These are phyloP conservation scores for Geosmithia putterillii DNA, from an alignment of 2,329 filamentous ascomycete species.

Conservation along the genomic window DNA sequence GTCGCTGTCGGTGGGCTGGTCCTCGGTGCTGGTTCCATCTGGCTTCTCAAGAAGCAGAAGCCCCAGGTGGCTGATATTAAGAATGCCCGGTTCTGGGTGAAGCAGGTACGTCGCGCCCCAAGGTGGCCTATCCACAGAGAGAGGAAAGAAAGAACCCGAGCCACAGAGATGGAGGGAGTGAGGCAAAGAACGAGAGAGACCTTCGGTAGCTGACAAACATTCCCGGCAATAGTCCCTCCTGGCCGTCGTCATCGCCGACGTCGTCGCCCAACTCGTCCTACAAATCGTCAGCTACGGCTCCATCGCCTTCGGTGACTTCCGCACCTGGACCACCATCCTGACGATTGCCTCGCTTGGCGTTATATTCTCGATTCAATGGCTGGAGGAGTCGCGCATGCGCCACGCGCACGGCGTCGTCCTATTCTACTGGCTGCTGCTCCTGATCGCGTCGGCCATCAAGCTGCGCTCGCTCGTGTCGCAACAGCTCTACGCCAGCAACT, in stretches of 20 bases:
- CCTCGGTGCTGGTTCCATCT: constrained; percentile 64
- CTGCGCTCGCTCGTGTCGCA: constrained; percentile 76
- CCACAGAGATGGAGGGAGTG: neutral
- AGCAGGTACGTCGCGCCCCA: constrained; percentile 70
- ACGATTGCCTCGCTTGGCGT: constrained; percentile 62
- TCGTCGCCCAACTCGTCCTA: constrained; percentile 59
- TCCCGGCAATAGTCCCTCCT: constrained; percentile 37
- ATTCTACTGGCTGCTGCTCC: constrained; percentile 83
- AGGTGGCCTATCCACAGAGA: too few species aligned
- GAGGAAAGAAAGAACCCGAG: too few species aligned
- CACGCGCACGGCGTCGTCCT: constrained; percentile 80
- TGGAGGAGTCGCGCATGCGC: constrained; percentile 72
- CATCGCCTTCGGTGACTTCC: constrained; percentile 70
- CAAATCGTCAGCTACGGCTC: constrained; percentile 59
- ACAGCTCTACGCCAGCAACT: constrained; percentile 47
- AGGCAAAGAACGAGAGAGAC: neutral
- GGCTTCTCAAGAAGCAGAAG: constrained; percentile 64
- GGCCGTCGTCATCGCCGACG: constrained; percentile 53
- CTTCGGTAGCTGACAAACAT: neutral
- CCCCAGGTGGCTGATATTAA: constrained; percentile 54
- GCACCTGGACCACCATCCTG: constrained; percentile 68
- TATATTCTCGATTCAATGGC: constrained; percentile 70
- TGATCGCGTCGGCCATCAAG: constrained; percentile 70
- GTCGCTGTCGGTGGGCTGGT: constrained; percentile 73
- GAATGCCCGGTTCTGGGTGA: constrained; percentile 87